phyloP scores from a whole-genome alignment of 1,284 basidiomycete genomes.

The Ceratobasidium sp. region DNA sequence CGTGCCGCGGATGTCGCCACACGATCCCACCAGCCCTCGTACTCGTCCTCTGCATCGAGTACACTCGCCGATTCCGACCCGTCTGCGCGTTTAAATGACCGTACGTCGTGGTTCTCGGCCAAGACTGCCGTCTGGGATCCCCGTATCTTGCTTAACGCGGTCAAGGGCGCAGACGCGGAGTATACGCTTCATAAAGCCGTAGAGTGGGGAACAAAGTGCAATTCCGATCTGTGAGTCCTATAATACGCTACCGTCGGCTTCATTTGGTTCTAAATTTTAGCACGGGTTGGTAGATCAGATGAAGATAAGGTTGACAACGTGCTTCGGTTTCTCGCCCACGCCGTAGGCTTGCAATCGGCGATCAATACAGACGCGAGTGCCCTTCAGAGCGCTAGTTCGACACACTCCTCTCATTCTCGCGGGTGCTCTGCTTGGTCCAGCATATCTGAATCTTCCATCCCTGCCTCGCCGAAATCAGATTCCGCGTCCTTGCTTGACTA shows the following conservation, averaged over 20 bases:
- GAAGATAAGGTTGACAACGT: constrained; percentile 43
- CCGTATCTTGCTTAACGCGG: constrained; percentile 33
- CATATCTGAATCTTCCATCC: constrained; percentile 23
- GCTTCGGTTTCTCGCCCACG: constrained; percentile 34
- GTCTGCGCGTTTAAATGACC: constrained; percentile 31
- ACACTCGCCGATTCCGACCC: constrained; percentile 11
- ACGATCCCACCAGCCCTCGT: constrained; percentile 23
- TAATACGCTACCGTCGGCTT: background rate
- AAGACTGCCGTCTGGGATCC: constrained; percentile 44
- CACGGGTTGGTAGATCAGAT: constrained; percentile 6
- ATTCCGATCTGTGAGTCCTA: constrained; percentile 37
- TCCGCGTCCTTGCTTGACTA: constrained; percentile 26
- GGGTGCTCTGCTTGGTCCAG: constrained; percentile 32
- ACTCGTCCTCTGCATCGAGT: constrained; percentile 22
- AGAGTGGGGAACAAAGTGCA: constrained; percentile 38
- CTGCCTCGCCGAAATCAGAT: constrained; percentile 32
- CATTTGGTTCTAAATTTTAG: background rate
- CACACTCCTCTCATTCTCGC: constrained; percentile 22
- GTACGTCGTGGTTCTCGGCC: constrained; percentile 40
- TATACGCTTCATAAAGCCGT: constrained; percentile 40
- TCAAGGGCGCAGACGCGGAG: constrained; percentile 5
- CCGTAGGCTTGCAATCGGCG: constrained; percentile 28
- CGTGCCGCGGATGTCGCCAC: constrained; percentile 38
- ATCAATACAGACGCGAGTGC: constrained; percentile 22
- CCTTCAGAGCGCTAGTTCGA: constrained; percentile 6